Evolutionary conservation across 2,329 filamentous ascomycete genomes (phyloP), one percentile per base, ranked within the genome.

Genomic region (Stemphylium vesicarium): DNA sequence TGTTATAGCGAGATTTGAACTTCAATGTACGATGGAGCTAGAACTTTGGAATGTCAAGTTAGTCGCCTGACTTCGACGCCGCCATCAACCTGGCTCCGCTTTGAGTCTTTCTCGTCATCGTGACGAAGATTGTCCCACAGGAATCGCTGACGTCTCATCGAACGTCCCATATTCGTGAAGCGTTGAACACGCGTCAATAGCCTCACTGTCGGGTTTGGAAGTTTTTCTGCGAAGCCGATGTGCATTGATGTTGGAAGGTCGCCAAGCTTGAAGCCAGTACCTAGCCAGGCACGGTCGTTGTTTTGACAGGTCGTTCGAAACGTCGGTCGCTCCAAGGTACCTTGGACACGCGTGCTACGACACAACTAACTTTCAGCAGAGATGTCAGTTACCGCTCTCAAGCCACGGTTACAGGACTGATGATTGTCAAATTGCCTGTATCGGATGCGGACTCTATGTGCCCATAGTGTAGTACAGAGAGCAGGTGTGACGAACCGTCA

Each of bases 301-400:
- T 44, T 33, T 50, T 54, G 51, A 50, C 45, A 43, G 26, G 33
- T 39, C 15, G 43, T 22, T 39, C 48, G 39, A 50, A 44, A 54
- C 18, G 46, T 44, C 29, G 33, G 29, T 38, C 46, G 35, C 45
- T 50, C 33, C 51, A 35, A 26, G 38, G 38, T 36, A 42, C 16
- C 16, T 24, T 33, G 6, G 10, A 39, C 26, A 33, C 39, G 26
- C 39, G 11, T 35, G 35, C 26, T 7, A 26, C 26, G 26, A 24
- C 33, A 22, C 16, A 24, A 44, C 36, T 15, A 24, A 33, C 39
- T 44, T 41, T 7, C 13, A 37, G 31, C 39, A 16, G 13, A 15
- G 10, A 22, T 33, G 7, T 18, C 20, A 49, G 20, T 39, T 16
- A 36, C 36, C 42, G 20, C 22, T 38, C 10, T 32, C 20, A 33